Percentiles rank a stretch among this genome's conserved stretches.
Conservation (phyloP, 2,329 filamentous ascomycete genomes). For the Colletotrichum euphorbiae region DNA sequence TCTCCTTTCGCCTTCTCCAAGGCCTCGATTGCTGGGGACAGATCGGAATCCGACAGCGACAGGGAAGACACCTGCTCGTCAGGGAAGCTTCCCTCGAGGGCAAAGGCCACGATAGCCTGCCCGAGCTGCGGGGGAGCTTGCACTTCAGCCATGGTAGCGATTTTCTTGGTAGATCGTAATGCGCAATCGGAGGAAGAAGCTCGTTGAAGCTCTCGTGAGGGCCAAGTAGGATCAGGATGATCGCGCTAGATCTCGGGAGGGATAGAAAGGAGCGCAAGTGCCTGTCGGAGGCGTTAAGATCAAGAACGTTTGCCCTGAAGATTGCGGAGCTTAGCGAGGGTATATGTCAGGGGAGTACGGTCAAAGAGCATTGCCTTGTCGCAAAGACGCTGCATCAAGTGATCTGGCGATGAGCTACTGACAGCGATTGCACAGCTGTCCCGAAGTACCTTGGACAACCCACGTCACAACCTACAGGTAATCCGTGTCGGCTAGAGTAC, state of each 20-base stretch:
- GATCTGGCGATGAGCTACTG: not conserved
- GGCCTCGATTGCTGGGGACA: constrained; percentile 55
- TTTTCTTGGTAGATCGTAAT: constrained; percentile 27
- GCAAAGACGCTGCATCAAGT: not conserved
- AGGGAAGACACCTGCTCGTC: constrained; percentile 51
- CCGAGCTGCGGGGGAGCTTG: constrained; percentile 47
- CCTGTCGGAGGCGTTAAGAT: not conserved
- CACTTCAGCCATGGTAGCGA: constrained; percentile 48
- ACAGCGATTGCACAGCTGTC: constrained; percentile 36
- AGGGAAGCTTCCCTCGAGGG: constrained; percentile 55
- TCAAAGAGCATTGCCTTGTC: constrained; percentile 21
- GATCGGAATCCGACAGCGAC: constrained; percentile 52
- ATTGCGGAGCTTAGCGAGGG: not conserved
- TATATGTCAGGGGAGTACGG: not conserved
- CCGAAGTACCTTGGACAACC: constrained; percentile 27
- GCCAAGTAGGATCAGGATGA: not conserved
- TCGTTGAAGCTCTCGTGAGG: constrained; percentile 13
- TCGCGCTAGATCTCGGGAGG: constrained; percentile 6
- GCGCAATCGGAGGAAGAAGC: not conserved
- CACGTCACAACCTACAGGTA: constrained; percentile 35
- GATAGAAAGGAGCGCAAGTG: not conserved
- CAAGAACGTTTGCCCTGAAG: not conserved
- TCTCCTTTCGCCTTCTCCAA: constrained; percentile 50
- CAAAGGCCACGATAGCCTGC: constrained; percentile 55
- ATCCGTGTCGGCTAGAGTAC: constrained; percentile 4